Evolutionary conservation across 73 alveolate species (phyloP), one percentile per base, ranked within the genome.

Genomic region (Paramecium sexaurelia): DNA sequence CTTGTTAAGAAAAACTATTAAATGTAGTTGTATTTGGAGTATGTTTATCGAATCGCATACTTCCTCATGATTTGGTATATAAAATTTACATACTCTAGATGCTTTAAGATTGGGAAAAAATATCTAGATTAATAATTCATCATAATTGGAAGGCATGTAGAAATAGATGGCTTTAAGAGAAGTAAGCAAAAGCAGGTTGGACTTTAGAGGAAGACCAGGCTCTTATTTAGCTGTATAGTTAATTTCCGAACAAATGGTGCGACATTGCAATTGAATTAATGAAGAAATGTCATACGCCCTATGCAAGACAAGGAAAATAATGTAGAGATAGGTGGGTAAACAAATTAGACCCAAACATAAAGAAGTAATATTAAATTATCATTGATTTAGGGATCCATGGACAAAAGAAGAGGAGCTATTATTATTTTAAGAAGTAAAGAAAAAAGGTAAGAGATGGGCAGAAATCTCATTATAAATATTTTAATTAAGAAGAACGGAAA

Each of bases 131-230:
- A 55, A n/a, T 41, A 15, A 20, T 24, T 8, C 20, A 78, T 45
- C 90, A 78, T 45, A 78, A 78, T 43, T 78, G 90, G 90, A 78
- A 45, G 55, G 90, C 90, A 3, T 78, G 90, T 78, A 20, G 90
- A 40, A 78, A 43, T 24, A 78, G 73, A 9, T 78, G 90, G 90
- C 43, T 78, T 19, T 29, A 24, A 6, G 73, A 78, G 20, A 37
- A 40, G 7, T 22, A 78, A 40, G 43, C 29, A 0, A 78, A 43
- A 45, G 75, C 73, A 10, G 9, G 45, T 22, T 78, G 90, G 90
- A 78, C 90, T 20, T 43, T 17, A 1, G 90, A 78, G 36, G 90
- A 78, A 40, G 90, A 78, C 71, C 5, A 43, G 19, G 73, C 55
- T 15, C 71, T 78, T 17, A 22, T 33, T 9, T 27, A 78, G 24